phyloP scores from a whole-genome alignment of 176 grass and related monocot genomes.

The Paspalum vaginatum region DNA sequence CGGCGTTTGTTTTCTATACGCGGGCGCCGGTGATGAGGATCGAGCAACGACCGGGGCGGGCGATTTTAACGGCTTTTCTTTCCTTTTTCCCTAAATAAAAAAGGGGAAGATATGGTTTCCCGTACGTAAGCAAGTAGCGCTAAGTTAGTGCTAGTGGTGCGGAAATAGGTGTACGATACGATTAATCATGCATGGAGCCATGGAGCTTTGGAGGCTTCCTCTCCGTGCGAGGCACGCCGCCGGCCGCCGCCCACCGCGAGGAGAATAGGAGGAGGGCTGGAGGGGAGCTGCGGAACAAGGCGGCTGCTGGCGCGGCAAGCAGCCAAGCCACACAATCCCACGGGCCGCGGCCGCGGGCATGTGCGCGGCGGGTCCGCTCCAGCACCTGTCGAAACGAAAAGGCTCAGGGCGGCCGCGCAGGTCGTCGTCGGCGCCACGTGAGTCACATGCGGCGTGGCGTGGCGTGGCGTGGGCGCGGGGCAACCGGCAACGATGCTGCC shows the following conservation, averaged over 20 bases:
- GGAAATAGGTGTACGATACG: background rate
- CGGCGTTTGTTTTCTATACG: constrained; percentile 9
- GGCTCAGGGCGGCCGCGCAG: background rate
- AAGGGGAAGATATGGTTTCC: background rate
- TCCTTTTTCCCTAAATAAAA: too few species aligned
- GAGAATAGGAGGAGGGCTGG: background rate
- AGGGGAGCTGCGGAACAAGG: background rate
- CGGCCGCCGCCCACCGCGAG: constrained; percentile 13
- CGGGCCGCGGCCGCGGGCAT: background rate
- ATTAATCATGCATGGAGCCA: too few species aligned
- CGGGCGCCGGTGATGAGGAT: constrained; percentile 27
- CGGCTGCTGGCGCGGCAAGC: background rate
- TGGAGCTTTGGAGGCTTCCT: constrained; percentile 2
- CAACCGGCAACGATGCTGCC: background rate
- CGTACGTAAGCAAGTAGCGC: background rate
- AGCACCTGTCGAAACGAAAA: too few species aligned
- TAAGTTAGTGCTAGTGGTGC: background rate
- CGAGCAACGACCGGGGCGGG: constrained; percentile 18
- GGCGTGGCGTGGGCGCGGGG: constrained; percentile 26
- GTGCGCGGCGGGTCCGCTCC: background rate
- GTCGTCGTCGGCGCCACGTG: background rate
- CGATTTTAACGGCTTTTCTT: background rate
- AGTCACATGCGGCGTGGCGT: constrained; percentile 25
- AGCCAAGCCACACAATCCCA: background rate
- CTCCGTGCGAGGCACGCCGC: too few species aligned